phyloP scores from a whole-genome alignment of 257 asterid species.

The Coffea eugenioides region DNA sequence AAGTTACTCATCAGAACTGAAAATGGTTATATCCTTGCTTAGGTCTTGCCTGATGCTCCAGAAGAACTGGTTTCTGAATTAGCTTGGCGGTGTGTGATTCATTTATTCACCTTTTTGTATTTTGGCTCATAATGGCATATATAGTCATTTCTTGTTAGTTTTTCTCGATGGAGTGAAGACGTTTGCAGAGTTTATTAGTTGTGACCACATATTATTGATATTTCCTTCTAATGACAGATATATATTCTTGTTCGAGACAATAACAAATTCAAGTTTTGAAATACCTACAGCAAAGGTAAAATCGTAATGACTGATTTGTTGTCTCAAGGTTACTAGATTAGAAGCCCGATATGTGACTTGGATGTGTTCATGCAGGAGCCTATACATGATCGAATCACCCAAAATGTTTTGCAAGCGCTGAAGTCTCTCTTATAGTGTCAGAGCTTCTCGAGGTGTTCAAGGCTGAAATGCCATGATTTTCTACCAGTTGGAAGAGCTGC shows the following conservation, averaged over 20 bases:
- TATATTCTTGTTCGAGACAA: conserved; percentile 76
- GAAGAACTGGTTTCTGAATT: conserved; percentile 84
- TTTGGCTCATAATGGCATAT: not conserved
- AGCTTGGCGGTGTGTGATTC: conserved; percentile 72
- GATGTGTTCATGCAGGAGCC: conserved; percentile 54
- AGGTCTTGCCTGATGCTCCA: conserved; percentile 96
- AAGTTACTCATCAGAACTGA: conserved; percentile 15
- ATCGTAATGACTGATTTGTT: not conserved
- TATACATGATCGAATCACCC: conserved; percentile 74
- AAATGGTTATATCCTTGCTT: conserved; percentile 8
- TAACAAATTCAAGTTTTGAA: conserved; percentile 65
- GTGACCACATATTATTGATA: not conserved
- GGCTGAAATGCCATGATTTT: not conserved
- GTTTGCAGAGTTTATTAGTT: not conserved
- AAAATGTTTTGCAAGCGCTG: conserved; percentile 57
- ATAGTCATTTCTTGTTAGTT: not conserved
- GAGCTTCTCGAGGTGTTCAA: not conserved
- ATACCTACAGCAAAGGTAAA: conserved; percentile 56
- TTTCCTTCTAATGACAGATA: conserved; percentile 49
- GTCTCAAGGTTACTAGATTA: not conserved
- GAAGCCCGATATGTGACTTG: conserved; percentile 6
- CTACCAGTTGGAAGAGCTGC: not conserved
- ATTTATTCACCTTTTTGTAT: not conserved
- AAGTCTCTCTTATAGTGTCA: conserved; percentile 38
- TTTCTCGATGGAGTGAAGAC: not conserved